These are phyloP conservation scores for Wallacemonas sp. DNA, from an alignment of 208 protist genomes.

Conservation along the genomic window DNA sequence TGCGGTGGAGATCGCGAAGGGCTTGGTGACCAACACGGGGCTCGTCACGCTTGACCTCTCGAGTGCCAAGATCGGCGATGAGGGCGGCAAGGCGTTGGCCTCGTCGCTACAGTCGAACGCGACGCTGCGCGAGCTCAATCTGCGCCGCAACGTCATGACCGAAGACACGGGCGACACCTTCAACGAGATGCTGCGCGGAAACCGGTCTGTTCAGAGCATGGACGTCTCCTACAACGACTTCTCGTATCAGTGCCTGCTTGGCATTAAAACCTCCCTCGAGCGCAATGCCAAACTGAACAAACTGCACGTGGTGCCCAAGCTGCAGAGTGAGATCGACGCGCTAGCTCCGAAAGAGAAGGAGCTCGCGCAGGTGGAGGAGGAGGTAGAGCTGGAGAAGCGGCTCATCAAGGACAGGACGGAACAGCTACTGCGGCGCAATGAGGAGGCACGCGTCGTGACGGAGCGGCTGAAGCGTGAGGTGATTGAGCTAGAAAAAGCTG, in stretches of 20 bases:
- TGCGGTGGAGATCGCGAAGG: slow-evolving; percentile 66
- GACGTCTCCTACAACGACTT: slow-evolving; percentile 93
- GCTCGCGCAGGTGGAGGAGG: slow-evolving; percentile 68
- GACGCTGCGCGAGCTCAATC: slow-evolving; percentile 72
- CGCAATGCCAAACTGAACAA: slow-evolving; percentile 75
- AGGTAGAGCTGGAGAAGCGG: slow-evolving; percentile 83
- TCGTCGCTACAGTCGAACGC: slow-evolving; percentile 53
- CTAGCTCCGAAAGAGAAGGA: slow-evolving; percentile 86
- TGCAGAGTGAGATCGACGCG: slow-evolving; percentile 73
- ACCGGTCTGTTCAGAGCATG: slow-evolving; percentile 75
- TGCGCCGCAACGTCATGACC: slow-evolving; percentile 84
- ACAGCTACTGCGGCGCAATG: slow-evolving; percentile 77
- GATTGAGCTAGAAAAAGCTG: slow-evolving; percentile 63
- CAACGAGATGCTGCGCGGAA: slow-evolving; percentile 60
- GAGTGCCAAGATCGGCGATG: slow-evolving; percentile 79
- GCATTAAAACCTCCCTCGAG: slow-evolving; percentile 57
- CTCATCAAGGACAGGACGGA: slow-evolving; percentile 86
- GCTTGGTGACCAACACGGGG: slow-evolving; percentile 64
- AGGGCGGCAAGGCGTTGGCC: slow-evolving; percentile 73
- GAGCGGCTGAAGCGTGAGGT: slow-evolving; percentile 81
- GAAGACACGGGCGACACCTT: slow-evolving; percentile 65
- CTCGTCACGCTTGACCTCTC: slow-evolving; percentile 69
- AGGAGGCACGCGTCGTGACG: slow-evolving; percentile 75
- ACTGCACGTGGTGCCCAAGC: slow-evolving; percentile 64
- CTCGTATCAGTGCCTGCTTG: slow-evolving; percentile 84